These are phyloP conservation scores for Boletus semigastroideus DNA, from an alignment of 1,284 basidiomycete genomes.

Conservation along the genomic window DNA sequence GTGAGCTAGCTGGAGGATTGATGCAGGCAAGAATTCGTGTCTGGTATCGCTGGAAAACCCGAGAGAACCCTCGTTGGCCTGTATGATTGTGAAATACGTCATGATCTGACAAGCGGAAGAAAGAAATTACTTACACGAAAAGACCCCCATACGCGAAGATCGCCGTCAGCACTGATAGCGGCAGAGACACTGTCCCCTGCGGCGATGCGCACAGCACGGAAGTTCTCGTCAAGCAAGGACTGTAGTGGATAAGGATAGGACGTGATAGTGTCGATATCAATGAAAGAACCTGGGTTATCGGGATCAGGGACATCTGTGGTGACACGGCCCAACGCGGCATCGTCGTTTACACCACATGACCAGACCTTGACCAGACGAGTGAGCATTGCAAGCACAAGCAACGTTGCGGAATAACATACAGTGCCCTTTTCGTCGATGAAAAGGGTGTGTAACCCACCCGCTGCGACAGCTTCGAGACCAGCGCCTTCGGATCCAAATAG, in stretches of 20 bases:
- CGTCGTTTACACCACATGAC: constrained; percentile 92
- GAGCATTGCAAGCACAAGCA: constrained; percentile 1
- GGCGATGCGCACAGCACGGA: constrained; percentile 80
- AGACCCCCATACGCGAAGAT: constrained; percentile 87
- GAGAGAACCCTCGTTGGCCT: constrained; percentile 81
- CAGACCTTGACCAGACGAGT: constrained; percentile 54
- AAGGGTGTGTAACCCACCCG: constrained; percentile 84
- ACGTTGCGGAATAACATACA: constrained; percentile 46
- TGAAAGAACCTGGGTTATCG: constrained; percentile 52
- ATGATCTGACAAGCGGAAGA: constrained; percentile 6
- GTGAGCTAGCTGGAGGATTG: constrained; percentile 64
- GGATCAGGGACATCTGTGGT: constrained; percentile 74
- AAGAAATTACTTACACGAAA: constrained; percentile 69
- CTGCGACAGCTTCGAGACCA: constrained; percentile 74
- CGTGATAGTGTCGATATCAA: constrained; percentile 80
- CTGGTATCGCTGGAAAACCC: constrained; percentile 75
- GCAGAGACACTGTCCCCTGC: constrained; percentile 87
- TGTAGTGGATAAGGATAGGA: constrained; percentile 74
- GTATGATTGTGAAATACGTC: constrained; percentile 12
- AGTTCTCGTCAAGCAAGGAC: constrained; percentile 68
- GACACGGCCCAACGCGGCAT: constrained; percentile 85
- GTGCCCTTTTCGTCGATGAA: constrained; percentile 83
- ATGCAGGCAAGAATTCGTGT: constrained; percentile 69
- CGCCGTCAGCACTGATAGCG: constrained; percentile 75
- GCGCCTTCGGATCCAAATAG: constrained; percentile 66